Conservation (phyloP, 257 asterid species). For the Orobanche coerulescens region DNA sequence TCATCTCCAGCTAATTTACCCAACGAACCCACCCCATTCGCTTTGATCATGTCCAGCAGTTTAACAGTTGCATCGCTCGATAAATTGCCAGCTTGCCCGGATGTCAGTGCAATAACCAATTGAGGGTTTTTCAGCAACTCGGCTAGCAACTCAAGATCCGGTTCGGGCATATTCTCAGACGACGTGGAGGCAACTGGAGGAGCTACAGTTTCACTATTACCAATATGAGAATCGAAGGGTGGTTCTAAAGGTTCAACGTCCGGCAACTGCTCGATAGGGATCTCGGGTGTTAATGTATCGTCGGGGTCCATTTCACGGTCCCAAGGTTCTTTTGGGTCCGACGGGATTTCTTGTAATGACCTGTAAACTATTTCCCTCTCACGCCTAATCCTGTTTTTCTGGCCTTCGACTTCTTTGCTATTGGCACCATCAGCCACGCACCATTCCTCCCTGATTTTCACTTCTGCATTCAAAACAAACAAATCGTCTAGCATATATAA, state of each 20-base stretch:
- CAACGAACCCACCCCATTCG: slow-evolving; percentile 41
- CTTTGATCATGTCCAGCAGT: slow-evolving; percentile 81
- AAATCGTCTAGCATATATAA: slow-evolving; percentile 10
- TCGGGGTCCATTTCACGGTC: slow-evolving; percentile 92
- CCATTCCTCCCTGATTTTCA: slow-evolving; percentile 45
- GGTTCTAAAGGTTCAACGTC: slow-evolving; percentile 51
- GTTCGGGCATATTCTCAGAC: slow-evolving; percentile 45
- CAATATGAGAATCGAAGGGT: slow-evolving; percentile 15
- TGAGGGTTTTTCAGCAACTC: slow-evolving; percentile 81
- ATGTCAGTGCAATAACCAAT: slow-evolving; percentile 77
- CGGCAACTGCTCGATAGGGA: slow-evolving; percentile 77
- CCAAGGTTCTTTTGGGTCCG: slow-evolving; percentile 90
- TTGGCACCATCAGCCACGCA: slow-evolving; percentile 50
- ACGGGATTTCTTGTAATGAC: slow-evolving; percentile 60
- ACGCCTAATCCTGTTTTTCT: slow-evolving; percentile 65
- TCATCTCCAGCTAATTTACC: slow-evolving; percentile 38
- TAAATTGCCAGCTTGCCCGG: slow-evolving; percentile 69
- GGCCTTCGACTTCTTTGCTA: slow-evolving; percentile 91
- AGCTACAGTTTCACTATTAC: slow-evolving; percentile 23
- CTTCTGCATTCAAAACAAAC: slow-evolving; percentile 55
- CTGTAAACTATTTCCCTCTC: slow-evolving; percentile 71
- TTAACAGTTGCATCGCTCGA: slow-evolving; percentile 58
- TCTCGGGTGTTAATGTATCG: slow-evolving; percentile 66
- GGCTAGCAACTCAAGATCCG: slow-evolving; percentile 84
- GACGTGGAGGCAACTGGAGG: slow-evolving; percentile 35